phyloP scores from a whole-genome alignment of 148 eudicot species.

The Rhododendron griersonianum region DNA sequence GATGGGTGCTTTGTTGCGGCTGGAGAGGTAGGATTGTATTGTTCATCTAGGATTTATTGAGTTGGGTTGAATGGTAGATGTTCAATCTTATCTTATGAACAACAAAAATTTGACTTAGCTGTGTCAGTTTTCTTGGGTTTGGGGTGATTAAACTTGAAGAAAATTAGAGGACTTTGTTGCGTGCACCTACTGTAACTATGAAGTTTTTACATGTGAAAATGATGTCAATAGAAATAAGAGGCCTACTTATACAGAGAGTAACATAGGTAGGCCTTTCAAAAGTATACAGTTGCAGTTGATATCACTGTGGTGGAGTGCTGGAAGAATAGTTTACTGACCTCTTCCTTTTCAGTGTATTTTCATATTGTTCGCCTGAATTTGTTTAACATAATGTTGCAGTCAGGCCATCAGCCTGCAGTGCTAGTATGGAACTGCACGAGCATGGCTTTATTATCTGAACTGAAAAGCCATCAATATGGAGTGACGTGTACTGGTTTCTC shows the following conservation, averaged over 20 bases:
- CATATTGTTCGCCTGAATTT: neutral
- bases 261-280: neutral
- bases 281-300: neutral
- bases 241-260: neutral
- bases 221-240: neutral
- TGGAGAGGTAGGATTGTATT: slow-evolving; percentile 43
- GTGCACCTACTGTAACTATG: neutral
- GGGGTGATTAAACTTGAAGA: neutral
- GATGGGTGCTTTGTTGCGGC: slow-evolving; percentile 47
- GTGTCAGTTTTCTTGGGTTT: slow-evolving; percentile 1
- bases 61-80: neutral
- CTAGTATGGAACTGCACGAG: slow-evolving; percentile 41
- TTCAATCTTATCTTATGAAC: neutral
- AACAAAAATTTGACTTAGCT: neutral
- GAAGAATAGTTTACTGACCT: neutral
- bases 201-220: neutral
- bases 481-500: slow-evolving; percentile 49
- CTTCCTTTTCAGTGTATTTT: neutral
- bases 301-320: neutral
- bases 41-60: neutral
- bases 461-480: slow-evolving; percentile 53
- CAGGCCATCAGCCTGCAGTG: slow-evolving; percentile 47
- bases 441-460: slow-evolving; percentile 33
- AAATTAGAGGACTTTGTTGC: neutral
- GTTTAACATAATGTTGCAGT: slow-evolving; percentile 26